Evolutionary conservation across 306 rosid species (phyloP).

Genomic region (Cyamopsis tetragonoloba): DNA sequence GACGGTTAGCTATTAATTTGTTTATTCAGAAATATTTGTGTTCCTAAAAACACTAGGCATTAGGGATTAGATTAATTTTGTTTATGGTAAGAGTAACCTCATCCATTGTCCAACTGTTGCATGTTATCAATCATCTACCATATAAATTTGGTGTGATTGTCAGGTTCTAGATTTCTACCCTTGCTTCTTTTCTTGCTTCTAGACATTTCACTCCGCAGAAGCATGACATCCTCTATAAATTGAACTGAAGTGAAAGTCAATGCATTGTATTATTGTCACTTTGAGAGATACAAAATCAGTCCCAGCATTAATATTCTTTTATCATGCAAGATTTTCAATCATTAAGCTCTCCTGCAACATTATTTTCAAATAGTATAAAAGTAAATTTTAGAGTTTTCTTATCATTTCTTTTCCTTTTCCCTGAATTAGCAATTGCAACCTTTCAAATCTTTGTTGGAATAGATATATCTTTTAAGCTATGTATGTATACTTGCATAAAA

Average conservation of each 20-base stretch:
- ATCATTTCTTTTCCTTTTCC: background rate
- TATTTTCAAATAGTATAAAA: slow-evolving; percentile 10
- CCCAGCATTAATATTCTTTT: background rate
- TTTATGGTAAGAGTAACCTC: background rate
- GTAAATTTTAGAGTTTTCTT: background rate
- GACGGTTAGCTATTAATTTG: background rate
- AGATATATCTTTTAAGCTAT: background rate
- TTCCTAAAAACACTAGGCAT: background rate
- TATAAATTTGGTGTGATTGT: background rate
- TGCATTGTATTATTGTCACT: background rate
- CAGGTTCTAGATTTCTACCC: slow-evolving; percentile 1
- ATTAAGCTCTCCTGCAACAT: background rate
- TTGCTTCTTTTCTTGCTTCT: background rate
- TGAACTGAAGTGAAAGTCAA: slow-evolving; percentile 11
- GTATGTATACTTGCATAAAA: background rate
- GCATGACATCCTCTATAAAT: background rate
- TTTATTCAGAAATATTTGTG: background rate
- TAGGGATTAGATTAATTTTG: background rate
- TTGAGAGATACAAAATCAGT: background rate
- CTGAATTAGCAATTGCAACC: background rate
- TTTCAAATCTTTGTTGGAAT: background rate
- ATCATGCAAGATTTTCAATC: background rate
- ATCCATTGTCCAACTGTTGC: background rate
- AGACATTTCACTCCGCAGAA: background rate
- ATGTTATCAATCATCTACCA: background rate